phyloP scores from a whole-genome alignment of 495 filamentous ascomycete genomes.

The Monascus purpureus region DNA sequence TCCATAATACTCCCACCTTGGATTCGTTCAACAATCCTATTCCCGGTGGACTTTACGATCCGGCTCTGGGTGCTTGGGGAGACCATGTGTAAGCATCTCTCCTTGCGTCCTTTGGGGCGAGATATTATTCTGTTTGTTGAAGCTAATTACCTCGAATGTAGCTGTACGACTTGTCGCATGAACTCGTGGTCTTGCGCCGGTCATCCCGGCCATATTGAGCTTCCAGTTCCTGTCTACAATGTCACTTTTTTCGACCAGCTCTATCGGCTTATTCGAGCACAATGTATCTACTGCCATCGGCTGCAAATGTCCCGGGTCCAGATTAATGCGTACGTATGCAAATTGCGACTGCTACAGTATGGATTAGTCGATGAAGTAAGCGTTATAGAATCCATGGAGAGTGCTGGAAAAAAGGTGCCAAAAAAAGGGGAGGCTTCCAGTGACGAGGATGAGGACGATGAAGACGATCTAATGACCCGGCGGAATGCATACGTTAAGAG shows the following conservation, averaged over 20 bases:
- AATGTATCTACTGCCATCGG: slow-evolving; percentile 80
- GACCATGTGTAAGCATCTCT: slow-evolving; percentile 53
- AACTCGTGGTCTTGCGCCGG: slow-evolving; percentile 71
- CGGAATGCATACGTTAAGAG: slow-evolving; percentile 57
- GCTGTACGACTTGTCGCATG: slow-evolving; percentile 81
- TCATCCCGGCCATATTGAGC: slow-evolving; percentile 87
- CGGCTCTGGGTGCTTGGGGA: slow-evolving; percentile 80
- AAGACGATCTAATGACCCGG: slow-evolving; percentile 47
- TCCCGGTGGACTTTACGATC: slow-evolving; percentile 83
- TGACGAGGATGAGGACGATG: slow-evolving; percentile 42
- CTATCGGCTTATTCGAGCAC: slow-evolving; percentile 64
- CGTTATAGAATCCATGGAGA: slow-evolving; percentile 45
- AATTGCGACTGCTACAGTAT: slow-evolving; percentile 72
- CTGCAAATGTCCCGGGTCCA: slow-evolving; percentile 60
- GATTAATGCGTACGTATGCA: slow-evolving; percentile 66
- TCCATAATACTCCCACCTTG: slow-evolving; percentile 80
- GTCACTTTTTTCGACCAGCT: slow-evolving; percentile 86
- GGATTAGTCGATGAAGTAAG: slow-evolving; percentile 65
- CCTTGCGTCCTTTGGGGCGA: slow-evolving; percentile 1
- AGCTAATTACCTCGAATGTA: slow-evolving; percentile 28
- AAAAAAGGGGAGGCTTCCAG: slow-evolving; percentile 35
- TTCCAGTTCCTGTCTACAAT: slow-evolving; percentile 86
- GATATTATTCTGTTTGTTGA: slow-evolving; percentile 1
- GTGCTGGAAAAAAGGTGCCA: slow-evolving; percentile 11
- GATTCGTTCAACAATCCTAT: slow-evolving; percentile 74